Conservation (phyloP, 139 green algal genomes). For the Haematococcus lacustris region DNA sequence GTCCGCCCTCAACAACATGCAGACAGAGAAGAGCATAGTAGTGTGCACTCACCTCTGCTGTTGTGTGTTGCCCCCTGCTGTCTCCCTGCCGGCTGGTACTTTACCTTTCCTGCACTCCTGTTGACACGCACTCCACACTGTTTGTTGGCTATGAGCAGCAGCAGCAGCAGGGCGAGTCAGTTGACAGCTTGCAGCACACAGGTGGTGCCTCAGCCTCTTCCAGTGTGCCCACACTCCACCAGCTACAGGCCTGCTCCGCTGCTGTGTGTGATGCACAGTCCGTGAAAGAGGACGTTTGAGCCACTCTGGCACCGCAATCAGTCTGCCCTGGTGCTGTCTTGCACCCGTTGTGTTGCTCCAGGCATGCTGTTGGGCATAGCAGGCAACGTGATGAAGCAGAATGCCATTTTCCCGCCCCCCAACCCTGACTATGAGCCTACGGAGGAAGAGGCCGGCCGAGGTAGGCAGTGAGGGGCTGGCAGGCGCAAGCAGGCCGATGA, state of each 20-base stretch:
- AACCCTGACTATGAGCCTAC: slow-evolving; percentile 34
- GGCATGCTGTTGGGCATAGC: slow-evolving; percentile 39
- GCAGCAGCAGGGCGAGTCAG: neutral
- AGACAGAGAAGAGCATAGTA: too few species aligned
- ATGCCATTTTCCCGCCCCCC: slow-evolving; percentile 46
- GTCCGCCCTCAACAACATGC: too few species aligned
- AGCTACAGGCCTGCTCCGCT: too few species aligned
- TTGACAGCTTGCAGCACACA: neutral
- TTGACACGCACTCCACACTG: too few species aligned
- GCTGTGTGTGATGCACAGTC: neutral
- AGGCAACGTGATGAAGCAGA: slow-evolving; percentile 57
- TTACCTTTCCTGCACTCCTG: neutral
- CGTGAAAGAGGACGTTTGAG: neutral
- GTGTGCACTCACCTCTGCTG: neutral
- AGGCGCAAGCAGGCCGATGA: too few species aligned
- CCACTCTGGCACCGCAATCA: too few species aligned
- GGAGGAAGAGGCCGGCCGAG: slow-evolving; percentile 37
- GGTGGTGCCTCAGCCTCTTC: neutral
- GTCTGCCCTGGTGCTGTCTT: too few species aligned
- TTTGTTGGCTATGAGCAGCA: too few species aligned
- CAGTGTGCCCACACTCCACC: too few species aligned
- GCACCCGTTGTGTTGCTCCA: too few species aligned
- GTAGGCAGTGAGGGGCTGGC: too few species aligned
- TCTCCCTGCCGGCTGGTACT: neutral
- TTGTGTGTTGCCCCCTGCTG: neutral